Evolutionary conservation across 1,284 basidiomycete genomes (phyloP), one percentile per base, ranked within the genome.

Genomic region (Puccinia triticina): DNA sequence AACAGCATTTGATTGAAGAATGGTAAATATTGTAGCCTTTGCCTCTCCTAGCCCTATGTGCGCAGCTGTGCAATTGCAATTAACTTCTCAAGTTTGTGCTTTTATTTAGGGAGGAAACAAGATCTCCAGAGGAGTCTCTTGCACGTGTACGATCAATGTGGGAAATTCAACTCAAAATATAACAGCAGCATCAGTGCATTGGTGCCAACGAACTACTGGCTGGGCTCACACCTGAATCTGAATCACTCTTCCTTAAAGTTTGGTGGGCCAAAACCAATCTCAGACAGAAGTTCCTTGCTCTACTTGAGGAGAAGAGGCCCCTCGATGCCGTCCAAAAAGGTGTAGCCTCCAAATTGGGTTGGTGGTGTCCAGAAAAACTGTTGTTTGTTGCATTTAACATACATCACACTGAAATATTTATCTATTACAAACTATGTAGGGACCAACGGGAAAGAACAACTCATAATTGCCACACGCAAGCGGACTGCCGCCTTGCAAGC

Each of bases 211-310:
- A 48, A 18, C 11, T 23, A 26, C n/a, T 8, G 14, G 69, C 18
- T 10, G 69, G 40, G 2, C 2, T 71, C 18, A 29, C 11, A 29
- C n/a, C 18, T 46, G 43, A 71, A 2, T 1, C 37, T 10, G 29
- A 71, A 40, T 2, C 1, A 21, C 18, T 50, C 2, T 48, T 78
- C 34, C 46, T 78, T 10, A 78, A 69, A 40, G 46, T 78, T 12
- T 78, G 77, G 77, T 66, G 64, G 40, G 40, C 48, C 10, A 66
- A 78, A 55, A 40, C 46, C 23, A 29, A 78, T 23, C 77, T 78
- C 16, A 11, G 64, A 10, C 43, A 18, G 4, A 78, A 69, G 48
- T 55, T 32, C 16, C 29, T 78, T 4, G 77, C 26, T 2, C 50
- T 78, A 0, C 21, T 34, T 16, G 64, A 78, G 26, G 50, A 66